These are phyloP conservation scores for Trichoderma reesei DNA, from an alignment of 495 filamentous ascomycete genomes.

Conservation along the genomic window DNA sequence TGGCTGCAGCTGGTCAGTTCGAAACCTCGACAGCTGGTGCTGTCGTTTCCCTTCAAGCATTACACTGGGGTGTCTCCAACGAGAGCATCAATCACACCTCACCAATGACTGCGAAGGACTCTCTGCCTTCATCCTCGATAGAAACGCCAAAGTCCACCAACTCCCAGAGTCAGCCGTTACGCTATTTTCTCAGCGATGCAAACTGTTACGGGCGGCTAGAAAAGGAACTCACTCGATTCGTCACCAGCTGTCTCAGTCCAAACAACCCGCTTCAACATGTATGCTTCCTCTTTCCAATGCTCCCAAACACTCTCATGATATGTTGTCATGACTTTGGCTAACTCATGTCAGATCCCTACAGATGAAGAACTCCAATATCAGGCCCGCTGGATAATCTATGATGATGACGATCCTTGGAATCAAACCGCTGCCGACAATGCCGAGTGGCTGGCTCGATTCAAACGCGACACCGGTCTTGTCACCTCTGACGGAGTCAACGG, in stretches of 20 bases:
- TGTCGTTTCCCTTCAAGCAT: not conserved
- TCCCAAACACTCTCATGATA: not conserved
- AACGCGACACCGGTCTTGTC: conserved; percentile 50
- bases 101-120: not conserved
- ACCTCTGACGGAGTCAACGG: conserved; percentile 32
- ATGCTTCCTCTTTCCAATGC: not conserved
- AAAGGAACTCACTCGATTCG: conserved; percentile 39
- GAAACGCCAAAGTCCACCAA: not conserved
- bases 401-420: conserved; percentile 59
- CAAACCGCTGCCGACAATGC: conserved; percentile 61
- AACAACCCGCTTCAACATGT: conserved; percentile 45
- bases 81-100: not conserved
- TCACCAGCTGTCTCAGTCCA: conserved; percentile 34
- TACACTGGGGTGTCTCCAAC: not conserved
- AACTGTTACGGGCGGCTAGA: conserved; percentile 44
- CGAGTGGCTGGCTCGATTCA: conserved; percentile 42
- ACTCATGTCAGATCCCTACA: conserved; percentile 20
- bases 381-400: conserved; percentile 46
- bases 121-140: not conserved
- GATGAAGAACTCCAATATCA: conserved; percentile 46
- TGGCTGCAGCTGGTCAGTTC: not conserved
- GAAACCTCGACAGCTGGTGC: not conserved
- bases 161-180: not conserved
- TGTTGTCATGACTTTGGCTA: not conserved
- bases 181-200: conserved; percentile 38